Conservation (phyloP, 345 rosid genomes). For the Lepidium sativum region DNA sequence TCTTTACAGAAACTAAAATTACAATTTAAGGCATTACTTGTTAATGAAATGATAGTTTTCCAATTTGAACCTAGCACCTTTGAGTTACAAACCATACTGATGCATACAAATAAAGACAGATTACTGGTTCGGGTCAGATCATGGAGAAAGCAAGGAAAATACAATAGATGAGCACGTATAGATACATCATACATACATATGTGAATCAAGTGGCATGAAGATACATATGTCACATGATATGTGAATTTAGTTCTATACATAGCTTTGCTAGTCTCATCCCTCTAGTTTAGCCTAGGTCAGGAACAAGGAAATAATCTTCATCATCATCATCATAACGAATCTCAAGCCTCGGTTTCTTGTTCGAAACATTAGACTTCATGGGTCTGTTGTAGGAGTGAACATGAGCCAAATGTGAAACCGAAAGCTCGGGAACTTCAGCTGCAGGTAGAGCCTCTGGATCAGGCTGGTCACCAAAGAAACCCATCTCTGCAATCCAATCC, state of each 20-base stretch:
- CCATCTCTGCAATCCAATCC: constrained; percentile 70
- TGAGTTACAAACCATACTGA: too few relatives aligned
- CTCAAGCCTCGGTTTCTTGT: constrained; percentile 77
- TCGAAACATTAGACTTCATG: constrained; percentile 38
- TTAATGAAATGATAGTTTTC: constrained; percentile 11
- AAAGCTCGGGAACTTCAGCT: constrained; percentile 89
- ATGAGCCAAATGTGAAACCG: constrained; percentile 33
- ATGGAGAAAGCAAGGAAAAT: not conserved
- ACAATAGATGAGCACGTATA: constrained; percentile 14
- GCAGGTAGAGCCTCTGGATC: constrained; percentile 51
- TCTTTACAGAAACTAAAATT: constrained; percentile 7
- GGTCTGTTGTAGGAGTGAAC: constrained; percentile 33
- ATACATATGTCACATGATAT: not conserved
- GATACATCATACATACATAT: not conserved
- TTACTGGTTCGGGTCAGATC: not conserved
- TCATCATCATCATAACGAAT: constrained; percentile 43
- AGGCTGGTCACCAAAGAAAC: constrained; percentile 51
- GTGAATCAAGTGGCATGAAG: constrained; percentile 25
- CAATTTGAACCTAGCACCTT: not conserved
- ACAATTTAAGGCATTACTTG: constrained; percentile 6
- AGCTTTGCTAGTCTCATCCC: constrained; percentile 56
- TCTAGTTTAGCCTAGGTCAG: constrained; percentile 69
- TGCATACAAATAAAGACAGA: not conserved
- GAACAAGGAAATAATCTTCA: constrained; percentile 76
- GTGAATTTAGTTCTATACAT: constrained; percentile 24